These are phyloP conservation scores for Pseudocercospora vitis DNA, from an alignment of 2,329 filamentous ascomycete genomes.

Conservation along the genomic window DNA sequence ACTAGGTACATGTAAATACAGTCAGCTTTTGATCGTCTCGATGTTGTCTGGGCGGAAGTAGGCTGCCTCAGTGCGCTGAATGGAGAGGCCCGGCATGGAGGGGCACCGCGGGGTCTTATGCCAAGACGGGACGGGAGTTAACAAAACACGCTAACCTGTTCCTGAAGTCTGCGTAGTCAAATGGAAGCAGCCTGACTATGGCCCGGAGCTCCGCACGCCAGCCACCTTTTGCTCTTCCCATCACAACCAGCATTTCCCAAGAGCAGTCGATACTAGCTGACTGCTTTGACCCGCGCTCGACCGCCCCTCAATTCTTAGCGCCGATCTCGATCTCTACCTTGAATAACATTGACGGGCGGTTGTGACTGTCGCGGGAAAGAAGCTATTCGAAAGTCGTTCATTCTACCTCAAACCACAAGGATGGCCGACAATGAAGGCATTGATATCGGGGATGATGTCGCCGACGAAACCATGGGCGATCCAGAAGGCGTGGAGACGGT, in stretches of 20 bases:
- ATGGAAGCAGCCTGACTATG: too few relatives aligned
- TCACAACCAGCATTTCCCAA: too few relatives aligned
- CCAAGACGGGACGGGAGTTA: too few relatives aligned
- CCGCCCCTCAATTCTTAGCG: background rate
- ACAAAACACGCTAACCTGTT: too few relatives aligned
- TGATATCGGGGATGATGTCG: conserved; percentile 37
- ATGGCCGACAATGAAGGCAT: conserved; percentile 38
- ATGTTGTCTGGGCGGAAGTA: too few relatives aligned
- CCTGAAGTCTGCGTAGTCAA: too few relatives aligned
- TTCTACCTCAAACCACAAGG: conserved; percentile 2
- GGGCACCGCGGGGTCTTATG: too few relatives aligned
- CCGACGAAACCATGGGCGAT: conserved; percentile 54
- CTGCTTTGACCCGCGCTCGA: background rate
- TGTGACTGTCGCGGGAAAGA: background rate
- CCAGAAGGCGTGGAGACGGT: conserved; percentile 32
- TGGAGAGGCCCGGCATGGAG: too few relatives aligned
- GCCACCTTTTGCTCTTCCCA: background rate
- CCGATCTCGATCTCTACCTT: background rate
- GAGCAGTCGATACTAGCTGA: background rate
- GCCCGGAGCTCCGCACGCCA: background rate
- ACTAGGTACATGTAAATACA: too few relatives aligned
- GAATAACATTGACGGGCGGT: background rate
- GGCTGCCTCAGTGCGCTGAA: too few relatives aligned
- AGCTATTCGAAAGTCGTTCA: background rate
- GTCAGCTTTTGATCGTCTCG: too few relatives aligned